These are phyloP conservation scores for Leccinellum luteum DNA, from an alignment of 768 basidiomycete species.

Conservation along the genomic window DNA sequence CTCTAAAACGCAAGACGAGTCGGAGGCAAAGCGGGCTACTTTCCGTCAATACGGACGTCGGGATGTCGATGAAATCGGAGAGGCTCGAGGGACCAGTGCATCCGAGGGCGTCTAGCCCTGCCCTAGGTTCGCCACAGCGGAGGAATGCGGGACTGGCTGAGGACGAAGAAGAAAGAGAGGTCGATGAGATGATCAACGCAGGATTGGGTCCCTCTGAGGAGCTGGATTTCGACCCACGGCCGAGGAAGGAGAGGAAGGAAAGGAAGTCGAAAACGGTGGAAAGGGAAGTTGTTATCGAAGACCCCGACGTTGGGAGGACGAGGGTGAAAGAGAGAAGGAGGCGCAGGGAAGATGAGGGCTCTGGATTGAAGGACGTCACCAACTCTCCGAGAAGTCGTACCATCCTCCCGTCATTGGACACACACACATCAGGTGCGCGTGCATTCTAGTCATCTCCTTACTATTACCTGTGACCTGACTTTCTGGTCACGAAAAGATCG, in stretches of 20 bases:
- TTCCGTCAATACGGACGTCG: slow-evolving; percentile 35
- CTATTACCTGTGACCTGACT: slow-evolving; percentile 15
- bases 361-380: slow-evolving; percentile 59
- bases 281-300: slow-evolving; percentile 18
- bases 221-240: slow-evolving; percentile 14
- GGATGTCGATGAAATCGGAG: slow-evolving; percentile 26
- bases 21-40: slow-evolving; percentile 55
- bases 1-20: slow-evolving; percentile 23
- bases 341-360: slow-evolving; percentile 36
- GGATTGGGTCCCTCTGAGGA: slow-evolving; percentile 16
- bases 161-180: slow-evolving; percentile 52
- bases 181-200: slow-evolving; percentile 24
- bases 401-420: slow-evolving; percentile 37
- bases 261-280: slow-evolving; percentile 24
- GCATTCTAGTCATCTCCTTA: background rate
- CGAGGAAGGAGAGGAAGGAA: slow-evolving; percentile 46
- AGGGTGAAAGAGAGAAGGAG: slow-evolving; percentile 41
- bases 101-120: slow-evolving; percentile 63
- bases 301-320: slow-evolving; percentile 22
- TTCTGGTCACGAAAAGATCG: slow-evolving; percentile 26
- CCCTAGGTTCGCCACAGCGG: slow-evolving; percentile 60
- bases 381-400: slow-evolving; percentile 47
- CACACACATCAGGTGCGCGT: slow-evolving; percentile 35
- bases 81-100: slow-evolving; percentile 36
- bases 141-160: slow-evolving; percentile 55